Evolutionary conservation across 2,329 filamentous ascomycete genomes (phyloP), one percentile per base, ranked within the genome.

Genomic region (Magnaporthiopsis incrustans): DNA sequence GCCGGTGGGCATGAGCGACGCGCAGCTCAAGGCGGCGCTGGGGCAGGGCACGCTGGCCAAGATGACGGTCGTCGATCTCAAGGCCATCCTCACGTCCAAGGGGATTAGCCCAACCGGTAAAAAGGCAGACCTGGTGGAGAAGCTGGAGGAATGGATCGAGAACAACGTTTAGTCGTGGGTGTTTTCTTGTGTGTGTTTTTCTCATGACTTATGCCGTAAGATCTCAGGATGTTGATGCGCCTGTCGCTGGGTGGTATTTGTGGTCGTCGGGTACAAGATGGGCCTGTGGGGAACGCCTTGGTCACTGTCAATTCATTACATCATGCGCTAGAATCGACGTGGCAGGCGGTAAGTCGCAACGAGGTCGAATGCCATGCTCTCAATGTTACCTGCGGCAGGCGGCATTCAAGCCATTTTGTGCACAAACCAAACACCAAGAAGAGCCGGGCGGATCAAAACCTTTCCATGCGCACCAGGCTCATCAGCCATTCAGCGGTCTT

Each of bases 141-240:
- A 80, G 66, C 71, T 87, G 50, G 83, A 85, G 71, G 74, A 82
- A 65, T 86, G 83, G 83, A 73, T 82, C 14, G 84, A 85, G 64
- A 76, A 78, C 59, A 82, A 81, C 62, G 62, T 67, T 53, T 73
- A 64, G 26, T 11, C 14, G 30, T 44, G 22, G 30, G 22, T 27
- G 3, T 30, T 30, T 30, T 30, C 5, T 30, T 30, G n/a, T n/a
- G n/a, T n/a, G n/a, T n/a, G n/a, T 22, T 15, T 44, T 35, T 35
- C 12, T 35, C 12, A 35, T 35, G 33, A 35, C 33, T 35, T 35
- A 12, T 35, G 11, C 33, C 8, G 8, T 12, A 12, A 35, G 33
- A 35, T 35, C 10, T 35, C 10, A 35, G 2, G 33, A 8, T 35
- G 33, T 35, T 2, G 33, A 35, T 35, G 12, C 33, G 33, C 11